Conservation (phyloP, 441 rosid species). For the Arabidopsis lyrata region DNA sequence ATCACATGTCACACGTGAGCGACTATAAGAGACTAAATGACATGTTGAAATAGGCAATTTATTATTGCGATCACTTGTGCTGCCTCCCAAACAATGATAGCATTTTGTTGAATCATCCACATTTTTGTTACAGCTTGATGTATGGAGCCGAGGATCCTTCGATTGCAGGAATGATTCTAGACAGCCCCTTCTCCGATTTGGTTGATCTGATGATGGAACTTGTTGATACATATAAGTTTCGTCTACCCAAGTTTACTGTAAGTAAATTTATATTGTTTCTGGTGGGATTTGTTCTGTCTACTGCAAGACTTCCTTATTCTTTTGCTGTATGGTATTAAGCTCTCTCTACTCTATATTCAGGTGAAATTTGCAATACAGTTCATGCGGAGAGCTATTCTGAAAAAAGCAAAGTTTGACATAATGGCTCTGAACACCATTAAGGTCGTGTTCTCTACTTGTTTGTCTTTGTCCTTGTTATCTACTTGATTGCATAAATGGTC, state of each 20-base stretch:
- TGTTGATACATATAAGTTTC: slow-evolving; percentile 82
- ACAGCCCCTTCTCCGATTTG: slow-evolving; percentile 97
- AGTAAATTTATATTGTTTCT: slow-evolving; percentile 45
- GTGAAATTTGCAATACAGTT: slow-evolving; percentile 94
- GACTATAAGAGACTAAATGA: slow-evolving; percentile 11
- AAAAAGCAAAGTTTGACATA: slow-evolving; percentile 94
- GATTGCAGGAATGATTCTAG: slow-evolving; percentile 97
- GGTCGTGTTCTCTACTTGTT: slow-evolving; percentile 53
- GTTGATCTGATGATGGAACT: slow-evolving; percentile 99
- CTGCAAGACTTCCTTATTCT: slow-evolving; percentile 9
- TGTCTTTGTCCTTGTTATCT: slow-evolving; percentile 16
- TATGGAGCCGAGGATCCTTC: slow-evolving; percentile 99
- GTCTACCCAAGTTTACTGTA: slow-evolving; percentile 72
- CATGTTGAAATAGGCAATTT: slow-evolving; percentile 5
- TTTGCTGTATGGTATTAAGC: slow-evolving; percentile 31
- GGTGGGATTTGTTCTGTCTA: slow-evolving; percentile 16
- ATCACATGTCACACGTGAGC: slow-evolving; percentile 4
- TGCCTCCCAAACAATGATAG: slow-evolving; percentile 21
- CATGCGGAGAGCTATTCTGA: slow-evolving; percentile 88
- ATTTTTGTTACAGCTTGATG: slow-evolving; percentile 67
- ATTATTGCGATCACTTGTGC: background rate
- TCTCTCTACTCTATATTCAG: slow-evolving; percentile 52
- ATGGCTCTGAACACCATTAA: slow-evolving; percentile 81
- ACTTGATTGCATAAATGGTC: slow-evolving; percentile 11
- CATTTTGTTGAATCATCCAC: slow-evolving; percentile 12